Evolutionary conservation across 2,329 filamentous ascomycete genomes (phyloP).

Genomic region (Bipolaris sorokiniana): DNA sequence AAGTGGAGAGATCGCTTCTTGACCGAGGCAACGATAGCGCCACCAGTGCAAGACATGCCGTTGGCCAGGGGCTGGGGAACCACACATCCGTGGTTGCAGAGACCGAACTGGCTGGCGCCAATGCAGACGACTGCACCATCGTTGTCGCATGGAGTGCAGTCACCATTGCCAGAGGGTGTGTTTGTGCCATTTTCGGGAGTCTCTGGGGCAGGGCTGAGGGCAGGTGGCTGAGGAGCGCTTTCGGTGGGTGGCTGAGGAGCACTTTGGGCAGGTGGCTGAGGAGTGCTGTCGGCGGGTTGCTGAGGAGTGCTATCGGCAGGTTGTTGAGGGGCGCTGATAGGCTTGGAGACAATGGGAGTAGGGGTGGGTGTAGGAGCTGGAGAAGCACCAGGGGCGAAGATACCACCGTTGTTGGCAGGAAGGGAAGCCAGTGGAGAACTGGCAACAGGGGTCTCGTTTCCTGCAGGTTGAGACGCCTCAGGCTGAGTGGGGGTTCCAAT

Average conservation of each 20-base stretch:
- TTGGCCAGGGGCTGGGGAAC: slow-evolving; percentile 50
- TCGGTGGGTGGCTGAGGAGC: slow-evolving; percentile 12
- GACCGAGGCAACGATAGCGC: slow-evolving; percentile 25
- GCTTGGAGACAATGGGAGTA: slow-evolving; percentile 2
- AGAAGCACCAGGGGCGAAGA: slow-evolving; percentile 42
- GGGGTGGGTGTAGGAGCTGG: slow-evolving; percentile 27
- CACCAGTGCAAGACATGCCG: slow-evolving; percentile 52
- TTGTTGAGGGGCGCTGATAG: slow-evolving; percentile 11
- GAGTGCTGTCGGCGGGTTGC: background rate
- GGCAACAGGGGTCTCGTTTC: background rate
- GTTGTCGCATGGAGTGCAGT: slow-evolving; percentile 47
- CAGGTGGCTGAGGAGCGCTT: slow-evolving; percentile 13
- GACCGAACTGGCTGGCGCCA: slow-evolving; percentile 50
- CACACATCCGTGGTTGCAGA: slow-evolving; percentile 54
- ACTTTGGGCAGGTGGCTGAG: slow-evolving; percentile 9
- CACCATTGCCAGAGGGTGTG: slow-evolving; percentile 17
- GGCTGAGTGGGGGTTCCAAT: slow-evolving; percentile 34
- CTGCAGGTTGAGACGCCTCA: slow-evolving; percentile 1
- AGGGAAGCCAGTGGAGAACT: slow-evolving; percentile 8
- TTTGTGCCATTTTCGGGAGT: slow-evolving; percentile 17
- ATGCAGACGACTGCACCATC: slow-evolving; percentile 55
- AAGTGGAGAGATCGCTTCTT: slow-evolving; percentile 28
- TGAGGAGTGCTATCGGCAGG: background rate
- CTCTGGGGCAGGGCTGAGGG: slow-evolving; percentile 2
- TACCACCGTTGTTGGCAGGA: slow-evolving; percentile 26